Conservation (phyloP, 2,329 filamentous ascomycete species). For the Mariannaea elegans region DNA sequence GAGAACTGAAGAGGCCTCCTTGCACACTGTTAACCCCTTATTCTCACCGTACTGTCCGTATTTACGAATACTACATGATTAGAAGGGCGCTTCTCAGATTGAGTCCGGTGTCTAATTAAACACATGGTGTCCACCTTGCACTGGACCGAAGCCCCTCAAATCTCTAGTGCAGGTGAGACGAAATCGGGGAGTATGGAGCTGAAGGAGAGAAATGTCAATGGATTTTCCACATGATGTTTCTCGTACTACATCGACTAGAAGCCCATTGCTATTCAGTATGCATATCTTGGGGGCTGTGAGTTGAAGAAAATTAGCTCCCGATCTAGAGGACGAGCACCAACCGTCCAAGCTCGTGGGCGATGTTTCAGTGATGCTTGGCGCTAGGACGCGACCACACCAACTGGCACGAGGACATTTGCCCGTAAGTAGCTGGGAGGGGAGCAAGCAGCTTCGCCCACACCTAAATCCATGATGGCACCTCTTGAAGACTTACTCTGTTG, state of each 20-base stretch:
- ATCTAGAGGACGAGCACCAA: conserved; percentile 22
- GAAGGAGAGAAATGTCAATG: neutral
- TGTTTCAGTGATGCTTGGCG: conserved; percentile 32
- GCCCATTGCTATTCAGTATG: too few relatives aligned
- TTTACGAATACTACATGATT: neutral
- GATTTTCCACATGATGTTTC: neutral
- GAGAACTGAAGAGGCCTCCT: neutral
- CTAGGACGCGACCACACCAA: neutral
- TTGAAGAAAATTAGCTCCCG: too few relatives aligned
- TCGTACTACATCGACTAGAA: neutral
- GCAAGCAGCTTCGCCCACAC: too few relatives aligned
- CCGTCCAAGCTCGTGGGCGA: conserved; percentile 16
- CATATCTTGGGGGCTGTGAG: too few relatives aligned
- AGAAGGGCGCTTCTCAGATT: conserved; percentile 6
- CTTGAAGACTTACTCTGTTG: too few relatives aligned
- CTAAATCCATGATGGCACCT: too few relatives aligned
- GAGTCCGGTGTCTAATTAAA: conserved; percentile 18
- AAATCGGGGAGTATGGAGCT: neutral
- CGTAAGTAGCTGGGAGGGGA: neutral
- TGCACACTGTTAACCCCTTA: neutral
- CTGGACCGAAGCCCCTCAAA: conserved; percentile 11
- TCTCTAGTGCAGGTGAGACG: neutral
- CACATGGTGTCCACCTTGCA: conserved; percentile 6
- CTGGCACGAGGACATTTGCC: conserved; percentile 9
- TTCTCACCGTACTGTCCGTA: too few relatives aligned